Percentiles rank a stretch among this genome's conserved stretches.
These are phyloP conservation scores for Infundibulicybe gibba DNA, from an alignment of 768 basidiomycete species.

Conservation along the genomic window DNA sequence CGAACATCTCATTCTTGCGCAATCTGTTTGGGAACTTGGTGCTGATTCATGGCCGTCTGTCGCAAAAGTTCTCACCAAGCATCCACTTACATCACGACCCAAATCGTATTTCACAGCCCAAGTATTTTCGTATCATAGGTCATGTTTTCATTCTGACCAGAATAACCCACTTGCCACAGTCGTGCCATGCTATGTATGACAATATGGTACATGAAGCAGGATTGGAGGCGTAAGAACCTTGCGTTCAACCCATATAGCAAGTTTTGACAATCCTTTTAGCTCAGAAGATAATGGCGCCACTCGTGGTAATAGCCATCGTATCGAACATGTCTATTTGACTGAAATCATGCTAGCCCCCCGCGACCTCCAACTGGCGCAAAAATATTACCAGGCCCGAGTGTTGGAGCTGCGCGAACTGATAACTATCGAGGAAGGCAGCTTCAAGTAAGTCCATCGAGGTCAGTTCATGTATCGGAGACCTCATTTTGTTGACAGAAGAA, in stretches of 20 bases:
- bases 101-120: conserved; percentile 66
- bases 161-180: conserved; percentile 33
- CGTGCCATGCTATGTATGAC: conserved; percentile 65
- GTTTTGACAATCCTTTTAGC: conserved; percentile 24
- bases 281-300: conserved; percentile 47
- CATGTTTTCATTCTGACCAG: conserved; percentile 6
- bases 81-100: conserved; percentile 65
- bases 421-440: conserved; percentile 66
- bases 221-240: conserved; percentile 52
- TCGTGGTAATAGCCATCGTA: conserved; percentile 36
- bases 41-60: conserved; percentile 65
- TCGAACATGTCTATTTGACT: not conserved
- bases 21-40: conserved; percentile 84
- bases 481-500: conserved; percentile 34
- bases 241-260: conserved; percentile 2
- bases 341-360: conserved; percentile 43
- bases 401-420: conserved; percentile 73
- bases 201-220: conserved; percentile 66
- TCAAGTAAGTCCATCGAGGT: conserved; percentile 51
- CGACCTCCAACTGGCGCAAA: conserved; percentile 72
- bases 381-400: conserved; percentile 66
- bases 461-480: not conserved
- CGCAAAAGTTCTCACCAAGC: conserved; percentile 60
- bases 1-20: conserved; percentile 80
- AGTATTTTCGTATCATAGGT: conserved; percentile 28